Conservation (phyloP, 2,329 filamentous ascomycete genomes). For the Pyrenophora tritici-repentis region DNA sequence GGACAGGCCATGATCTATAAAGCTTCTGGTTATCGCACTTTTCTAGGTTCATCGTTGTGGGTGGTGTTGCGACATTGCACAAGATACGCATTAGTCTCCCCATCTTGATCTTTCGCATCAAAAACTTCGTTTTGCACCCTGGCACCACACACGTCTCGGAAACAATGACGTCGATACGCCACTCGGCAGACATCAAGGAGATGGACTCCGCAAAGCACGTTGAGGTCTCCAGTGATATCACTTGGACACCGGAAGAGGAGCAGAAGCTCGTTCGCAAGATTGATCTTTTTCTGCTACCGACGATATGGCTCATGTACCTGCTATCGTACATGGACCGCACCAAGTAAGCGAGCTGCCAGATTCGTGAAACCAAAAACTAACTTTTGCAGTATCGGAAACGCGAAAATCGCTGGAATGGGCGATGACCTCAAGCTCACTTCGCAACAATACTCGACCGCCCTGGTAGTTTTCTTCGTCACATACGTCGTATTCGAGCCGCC, state of each 20-base stretch:
- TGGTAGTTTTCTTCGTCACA: constrained; percentile 60
- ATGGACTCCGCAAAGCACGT: constrained; percentile 51
- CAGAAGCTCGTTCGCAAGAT: constrained; percentile 55
- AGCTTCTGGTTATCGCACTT: constrained; percentile 17
- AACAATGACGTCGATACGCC: constrained; percentile 32
- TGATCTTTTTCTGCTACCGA: constrained; percentile 54
- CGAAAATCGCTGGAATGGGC: constrained; percentile 58
- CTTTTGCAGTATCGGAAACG: constrained; percentile 51
- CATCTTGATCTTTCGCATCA: neutral
- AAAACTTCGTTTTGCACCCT: neutral
- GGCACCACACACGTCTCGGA: constrained; percentile 2
- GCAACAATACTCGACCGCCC: constrained; percentile 55
- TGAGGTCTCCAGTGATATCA: constrained; percentile 50
- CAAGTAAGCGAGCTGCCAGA: constrained; percentile 29
- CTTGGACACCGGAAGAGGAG: constrained; percentile 57
- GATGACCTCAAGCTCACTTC: constrained; percentile 54
- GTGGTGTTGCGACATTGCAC: neutral
- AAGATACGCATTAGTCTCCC: neutral
- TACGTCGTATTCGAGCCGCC: constrained; percentile 61
- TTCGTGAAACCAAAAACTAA: neutral
- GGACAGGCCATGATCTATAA: constrained; percentile 25
- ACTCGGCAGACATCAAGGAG: constrained; percentile 29
- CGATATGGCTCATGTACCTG: constrained; percentile 58
- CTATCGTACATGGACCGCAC: constrained; percentile 55
- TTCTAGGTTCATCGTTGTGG: neutral